Evolutionary conservation across 23 red algal genomes (phyloP).

Genomic region (Gracilaria gracilis): DNA sequence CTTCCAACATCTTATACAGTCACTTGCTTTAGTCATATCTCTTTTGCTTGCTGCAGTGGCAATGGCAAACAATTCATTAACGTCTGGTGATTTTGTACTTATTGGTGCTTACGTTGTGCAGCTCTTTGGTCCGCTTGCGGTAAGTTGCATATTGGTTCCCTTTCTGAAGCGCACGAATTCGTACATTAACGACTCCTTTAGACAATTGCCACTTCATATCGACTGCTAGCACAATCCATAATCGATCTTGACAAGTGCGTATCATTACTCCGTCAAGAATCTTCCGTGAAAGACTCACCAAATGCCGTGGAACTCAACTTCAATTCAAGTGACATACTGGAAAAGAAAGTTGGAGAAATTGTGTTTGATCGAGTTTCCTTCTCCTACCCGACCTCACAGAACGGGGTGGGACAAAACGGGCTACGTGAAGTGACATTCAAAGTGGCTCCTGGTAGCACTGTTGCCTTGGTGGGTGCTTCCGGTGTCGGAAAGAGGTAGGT

Average conservation of each 20-base stretch:
- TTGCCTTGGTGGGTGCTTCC: conserved; percentile 40
- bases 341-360: not conserved
- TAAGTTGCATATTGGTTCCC: conserved; percentile 8
- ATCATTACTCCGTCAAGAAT: not conserved
- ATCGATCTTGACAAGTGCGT: conserved; percentile 65
- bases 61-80: conserved; percentile 42
- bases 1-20: conserved; percentile 79
- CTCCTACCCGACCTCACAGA: not conserved
- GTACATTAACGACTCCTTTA: not conserved
- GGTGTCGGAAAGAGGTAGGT: conserved; percentile 27
- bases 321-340: not conserved
- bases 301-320: conserved; percentile 17
- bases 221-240: conserved; percentile 30
- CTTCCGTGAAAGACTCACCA: conserved; percentile 28
- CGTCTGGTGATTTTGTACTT: conserved; percentile 84
- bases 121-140: conserved; percentile 55
- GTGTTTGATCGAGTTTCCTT: conserved; percentile 48
- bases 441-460: conserved; percentile 31
- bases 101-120: conserved; percentile 72
- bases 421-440: conserved; percentile 18
- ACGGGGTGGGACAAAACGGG: not conserved
- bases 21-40: conserved; percentile 46
- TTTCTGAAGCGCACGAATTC: not conserved
- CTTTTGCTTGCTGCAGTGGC: conserved; percentile 72
- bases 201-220: conserved; percentile 31